A percentile compares a stretch with the other conserved stretches of the same genome.
Evolutionary conservation across 352 stramenopile species (phyloP).

Genomic region (Halophytophthora batemanensis): DNA sequence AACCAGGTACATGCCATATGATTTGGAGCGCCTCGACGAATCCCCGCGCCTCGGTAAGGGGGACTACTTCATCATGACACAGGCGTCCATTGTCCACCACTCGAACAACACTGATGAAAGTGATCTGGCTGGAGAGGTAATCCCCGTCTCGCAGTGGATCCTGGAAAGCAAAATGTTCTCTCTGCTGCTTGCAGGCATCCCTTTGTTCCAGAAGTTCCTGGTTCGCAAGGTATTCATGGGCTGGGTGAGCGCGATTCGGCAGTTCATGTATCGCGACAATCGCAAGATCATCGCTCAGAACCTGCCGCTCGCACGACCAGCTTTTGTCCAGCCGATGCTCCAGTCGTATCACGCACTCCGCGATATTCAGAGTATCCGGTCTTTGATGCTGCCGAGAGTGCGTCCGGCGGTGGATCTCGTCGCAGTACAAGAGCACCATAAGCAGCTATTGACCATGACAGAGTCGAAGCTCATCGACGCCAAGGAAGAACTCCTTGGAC

Average conservation of each 20-base stretch:
- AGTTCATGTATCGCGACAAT: slow-evolving; percentile 42
- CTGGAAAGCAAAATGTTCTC: slow-evolving; percentile 78
- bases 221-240: slow-evolving; percentile 52
- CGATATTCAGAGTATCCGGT: slow-evolving; percentile 39
- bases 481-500: slow-evolving; percentile 49
- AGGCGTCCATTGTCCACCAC: slow-evolving; percentile 57
- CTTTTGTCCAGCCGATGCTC: slow-evolving; percentile 42
- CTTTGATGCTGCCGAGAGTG: slow-evolving; percentile 36
- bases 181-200: slow-evolving; percentile 60
- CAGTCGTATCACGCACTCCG: slow-evolving; percentile 32
- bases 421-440: slow-evolving; percentile 48
- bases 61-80: slow-evolving; percentile 74
- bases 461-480: slow-evolving; percentile 67
- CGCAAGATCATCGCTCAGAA: slow-evolving; percentile 25
- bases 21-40: slow-evolving; percentile 41
- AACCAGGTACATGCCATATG: slow-evolving; percentile 55
- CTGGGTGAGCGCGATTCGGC: slow-evolving; percentile 36
- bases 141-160: slow-evolving; percentile 64
- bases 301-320: slow-evolving; percentile 35
- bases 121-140: slow-evolving; percentile 44
- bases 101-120: slow-evolving; percentile 28
- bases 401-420: slow-evolving; percentile 24
- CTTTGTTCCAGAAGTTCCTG: slow-evolving; percentile 74
- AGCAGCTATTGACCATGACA: slow-evolving; percentile 26
- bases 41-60: slow-evolving; percentile 22